Evolutionary conservation across 148 eudicot genomes (phyloP), one percentile per base, ranked within the genome.

Genomic region (Euryodendron excelsum): DNA sequence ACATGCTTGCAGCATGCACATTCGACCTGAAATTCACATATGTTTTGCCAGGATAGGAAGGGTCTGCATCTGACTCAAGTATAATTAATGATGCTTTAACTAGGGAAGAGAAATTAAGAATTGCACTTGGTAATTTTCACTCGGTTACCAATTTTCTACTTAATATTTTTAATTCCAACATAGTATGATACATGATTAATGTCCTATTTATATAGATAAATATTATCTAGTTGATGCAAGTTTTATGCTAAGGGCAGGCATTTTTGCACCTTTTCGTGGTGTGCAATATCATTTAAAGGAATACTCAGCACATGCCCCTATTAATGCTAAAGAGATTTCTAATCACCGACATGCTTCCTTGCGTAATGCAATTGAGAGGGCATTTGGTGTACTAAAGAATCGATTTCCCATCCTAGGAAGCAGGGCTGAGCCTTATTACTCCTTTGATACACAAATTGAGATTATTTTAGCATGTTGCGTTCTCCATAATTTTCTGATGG

Each of bases 301-400:
- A 27, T 78, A 68, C 64, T 44, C 47, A 0, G 2, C 12, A 0
- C 18, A 27, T 0, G 74, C 28, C 18, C 80, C 80, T 0, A 14
- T 34, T 34, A 78, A 69, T 69, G 31, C 50, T 55, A 7, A 41
- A 41, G 74, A 69, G 21, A 47, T 69, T 25, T 78, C 69, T 12
- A 78, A 67, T 37, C 65, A 10, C 15, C 27, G 74, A 25, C 80
- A 77, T 55, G 50, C 74, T 55, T 77, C 80, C 17, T 58, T 56
- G 28, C 6, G 55, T 9, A 78, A 6, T 36, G 58, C 55, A 2
- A 28, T 78, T 13, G 58, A 69, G 58, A 52, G 41, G 17, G 75
- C 80, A 0, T 67, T 77, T 67, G 63, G 65, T 21, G 36, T 77
- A 0, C 44, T 66, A 15, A 71, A 50, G 31, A 77, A 66, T 28